Evolutionary conservation across 495 filamentous ascomycete genomes (phyloP).

Genomic region (Parmelia sp.): DNA sequence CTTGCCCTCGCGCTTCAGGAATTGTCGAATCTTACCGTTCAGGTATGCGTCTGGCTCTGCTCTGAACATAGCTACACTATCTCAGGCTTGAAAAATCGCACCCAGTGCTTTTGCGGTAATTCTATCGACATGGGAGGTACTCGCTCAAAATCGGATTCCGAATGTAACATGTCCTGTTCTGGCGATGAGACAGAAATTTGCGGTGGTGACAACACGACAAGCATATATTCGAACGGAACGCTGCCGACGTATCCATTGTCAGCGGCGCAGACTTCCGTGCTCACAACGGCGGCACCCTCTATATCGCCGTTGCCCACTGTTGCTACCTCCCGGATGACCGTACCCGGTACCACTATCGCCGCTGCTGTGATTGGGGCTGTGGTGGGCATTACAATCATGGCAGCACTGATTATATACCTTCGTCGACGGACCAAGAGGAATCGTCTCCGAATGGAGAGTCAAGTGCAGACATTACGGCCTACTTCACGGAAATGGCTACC

Average conservation of each 20-base stretch:
- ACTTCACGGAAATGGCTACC: not conserved
- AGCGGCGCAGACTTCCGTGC: not conserved
- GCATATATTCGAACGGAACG: not conserved
- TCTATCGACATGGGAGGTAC: not conserved
- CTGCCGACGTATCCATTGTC: not conserved
- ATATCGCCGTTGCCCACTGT: not conserved
- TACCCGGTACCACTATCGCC: not conserved
- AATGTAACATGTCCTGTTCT: not conserved
- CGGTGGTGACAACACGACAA: not conserved
- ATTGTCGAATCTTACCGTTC: not conserved
- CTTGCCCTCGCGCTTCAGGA: not conserved
- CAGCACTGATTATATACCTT: not conserved
- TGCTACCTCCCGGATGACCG: not conserved
- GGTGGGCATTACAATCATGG: not conserved
- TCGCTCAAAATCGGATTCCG: not conserved
- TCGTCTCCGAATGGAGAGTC: not conserved
- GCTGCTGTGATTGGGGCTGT: conserved; percentile 8
- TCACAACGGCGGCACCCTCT: not conserved
- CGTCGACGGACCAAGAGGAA: conserved; percentile 1
- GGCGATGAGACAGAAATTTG: not conserved
- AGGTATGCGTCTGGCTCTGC: not conserved
- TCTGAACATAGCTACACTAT: not conserved
- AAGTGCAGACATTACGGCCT: not conserved
- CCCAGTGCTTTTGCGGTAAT: not conserved
- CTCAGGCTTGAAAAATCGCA: not conserved